Conservation (phyloP, 768 basidiomycete genomes). For the Suillus occidentalis region DNA sequence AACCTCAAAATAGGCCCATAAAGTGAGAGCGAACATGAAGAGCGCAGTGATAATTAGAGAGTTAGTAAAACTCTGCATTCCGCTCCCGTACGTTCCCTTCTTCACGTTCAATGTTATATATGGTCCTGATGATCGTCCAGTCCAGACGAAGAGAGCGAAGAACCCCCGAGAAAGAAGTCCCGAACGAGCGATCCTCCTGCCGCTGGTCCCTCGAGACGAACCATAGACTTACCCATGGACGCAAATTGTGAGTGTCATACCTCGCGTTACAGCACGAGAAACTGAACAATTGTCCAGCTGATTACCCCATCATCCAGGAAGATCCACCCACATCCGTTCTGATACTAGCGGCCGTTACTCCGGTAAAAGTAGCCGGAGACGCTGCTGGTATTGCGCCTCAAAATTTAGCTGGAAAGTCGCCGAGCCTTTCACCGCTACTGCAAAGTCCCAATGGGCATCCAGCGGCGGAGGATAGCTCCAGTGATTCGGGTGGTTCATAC, state of each 20-base stretch:
- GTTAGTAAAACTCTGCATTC: slow-evolving; percentile 12
- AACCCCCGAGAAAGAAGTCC: not conserved
- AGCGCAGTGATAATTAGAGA: slow-evolving; percentile 19
- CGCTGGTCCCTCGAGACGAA: slow-evolving; percentile 5
- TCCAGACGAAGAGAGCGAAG: slow-evolving; percentile 16
- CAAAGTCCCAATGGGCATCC: not conserved
- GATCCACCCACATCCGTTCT: not conserved
- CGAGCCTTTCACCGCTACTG: not conserved
- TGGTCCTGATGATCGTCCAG: slow-evolving; percentile 12
- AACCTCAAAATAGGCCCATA: slow-evolving; percentile 16
- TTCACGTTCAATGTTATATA: slow-evolving; percentile 11
- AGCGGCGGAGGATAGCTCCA: slow-evolving; percentile 7
- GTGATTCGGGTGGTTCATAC: slow-evolving; percentile 26
- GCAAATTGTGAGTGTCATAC: slow-evolving; percentile 25
- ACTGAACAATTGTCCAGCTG: not conserved
- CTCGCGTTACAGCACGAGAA: slow-evolving; percentile 12
- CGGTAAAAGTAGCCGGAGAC: not conserved
- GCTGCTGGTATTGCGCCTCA: too few species aligned
- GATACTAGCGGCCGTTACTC: not conserved
- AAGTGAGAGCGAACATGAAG: slow-evolving; percentile 22
- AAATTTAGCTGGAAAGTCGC: not conserved
- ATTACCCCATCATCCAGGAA: not conserved
- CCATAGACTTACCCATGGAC: slow-evolving; percentile 18
- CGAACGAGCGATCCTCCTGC: not conserved
- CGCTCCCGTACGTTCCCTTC: not conserved